A percentile compares a stretch with the other conserved stretches of the same genome.
Evolutionary conservation across 176 grass and related monocot species (phyloP).

Genomic region (Avena sativa): DNA sequence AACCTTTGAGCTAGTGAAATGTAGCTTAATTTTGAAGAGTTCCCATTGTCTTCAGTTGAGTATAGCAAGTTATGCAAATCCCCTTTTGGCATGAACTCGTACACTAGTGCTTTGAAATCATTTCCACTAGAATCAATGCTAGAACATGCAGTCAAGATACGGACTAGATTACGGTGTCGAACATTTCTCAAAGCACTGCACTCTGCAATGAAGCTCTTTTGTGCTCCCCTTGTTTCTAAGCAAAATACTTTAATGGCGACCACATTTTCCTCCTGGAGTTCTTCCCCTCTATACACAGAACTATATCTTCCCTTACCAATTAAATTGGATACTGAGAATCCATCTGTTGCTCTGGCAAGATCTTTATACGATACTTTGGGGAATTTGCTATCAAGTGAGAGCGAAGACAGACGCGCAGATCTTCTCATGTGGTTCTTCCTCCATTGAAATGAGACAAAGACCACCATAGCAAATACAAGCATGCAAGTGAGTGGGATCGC

Average conservation of each 20-base stretch:
- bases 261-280: not conserved
- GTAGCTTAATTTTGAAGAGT: not conserved
- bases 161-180: constrained; percentile 33
- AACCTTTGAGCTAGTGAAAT: constrained; percentile 41
- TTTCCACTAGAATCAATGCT: not conserved
- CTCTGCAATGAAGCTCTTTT: constrained; percentile 38
- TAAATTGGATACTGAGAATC: constrained; percentile 7
- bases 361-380: constrained; percentile 33
- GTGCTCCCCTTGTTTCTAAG: constrained; percentile 25
- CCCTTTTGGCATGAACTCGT: constrained; percentile 37
- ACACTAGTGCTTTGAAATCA: constrained; percentile 43
- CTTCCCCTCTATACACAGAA: constrained; percentile 10
- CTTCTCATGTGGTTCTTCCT: not conserved
- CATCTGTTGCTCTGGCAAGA: constrained; percentile 20
- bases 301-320: constrained; percentile 37
- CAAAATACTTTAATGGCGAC: constrained; percentile 40
- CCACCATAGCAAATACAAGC: not conserved
- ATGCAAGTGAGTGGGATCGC: not conserved
- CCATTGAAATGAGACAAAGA: not conserved
- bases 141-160: constrained; percentile 37
- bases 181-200: constrained; percentile 34
- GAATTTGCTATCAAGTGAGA: not conserved
- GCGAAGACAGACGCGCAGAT: not conserved
- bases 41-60: not conserved
- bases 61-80: constrained; percentile 38